phyloP scores from a whole-genome alignment of 352 stramenopile species.

The Globisporangium carolinianum region DNA sequence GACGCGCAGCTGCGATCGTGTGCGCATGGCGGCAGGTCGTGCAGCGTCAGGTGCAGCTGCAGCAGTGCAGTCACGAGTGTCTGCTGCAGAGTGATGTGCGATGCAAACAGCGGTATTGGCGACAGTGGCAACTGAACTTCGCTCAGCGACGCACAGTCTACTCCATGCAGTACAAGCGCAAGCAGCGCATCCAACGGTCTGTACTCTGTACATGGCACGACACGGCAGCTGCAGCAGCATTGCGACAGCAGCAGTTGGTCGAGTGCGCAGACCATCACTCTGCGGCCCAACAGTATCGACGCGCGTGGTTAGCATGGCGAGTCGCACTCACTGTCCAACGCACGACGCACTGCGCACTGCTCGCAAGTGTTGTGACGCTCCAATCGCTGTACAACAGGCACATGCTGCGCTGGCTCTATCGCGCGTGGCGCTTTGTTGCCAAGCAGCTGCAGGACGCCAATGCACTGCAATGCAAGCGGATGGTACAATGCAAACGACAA shows the following conservation, averaged over 20 bases:
- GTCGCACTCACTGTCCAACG: conserved; percentile 13
- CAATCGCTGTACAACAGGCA: conserved; percentile 12
- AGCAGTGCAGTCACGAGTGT: too few species aligned
- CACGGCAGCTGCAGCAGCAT: background rate
- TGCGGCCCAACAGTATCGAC: background rate
- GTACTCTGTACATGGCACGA: background rate
- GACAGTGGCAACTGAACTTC: too few species aligned
- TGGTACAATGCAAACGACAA: conserved; percentile 1
- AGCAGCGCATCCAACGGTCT: background rate
- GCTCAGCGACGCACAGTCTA: background rate
- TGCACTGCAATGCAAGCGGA: conserved; percentile 1
- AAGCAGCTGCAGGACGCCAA: background rate
- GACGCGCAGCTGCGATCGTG: conserved; percentile 22
- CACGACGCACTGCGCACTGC: conserved; percentile 35
- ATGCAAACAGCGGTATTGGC: too few species aligned
- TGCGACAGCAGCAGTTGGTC: conserved; percentile 4
- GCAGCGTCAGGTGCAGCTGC: too few species aligned
- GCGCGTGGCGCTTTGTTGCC: background rate
- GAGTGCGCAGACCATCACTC: conserved; percentile 11
- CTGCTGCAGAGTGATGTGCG: too few species aligned
- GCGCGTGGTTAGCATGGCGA: conserved; percentile 16
- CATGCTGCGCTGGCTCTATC: conserved; percentile 8
- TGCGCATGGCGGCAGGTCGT: too few species aligned
- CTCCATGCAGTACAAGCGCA: background rate
- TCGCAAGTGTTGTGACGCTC: conserved; percentile 49